Base-by-base conservation (phyloP, 805 yeast species). In the Wickerhamomyces subpelliculosus region DNA sequence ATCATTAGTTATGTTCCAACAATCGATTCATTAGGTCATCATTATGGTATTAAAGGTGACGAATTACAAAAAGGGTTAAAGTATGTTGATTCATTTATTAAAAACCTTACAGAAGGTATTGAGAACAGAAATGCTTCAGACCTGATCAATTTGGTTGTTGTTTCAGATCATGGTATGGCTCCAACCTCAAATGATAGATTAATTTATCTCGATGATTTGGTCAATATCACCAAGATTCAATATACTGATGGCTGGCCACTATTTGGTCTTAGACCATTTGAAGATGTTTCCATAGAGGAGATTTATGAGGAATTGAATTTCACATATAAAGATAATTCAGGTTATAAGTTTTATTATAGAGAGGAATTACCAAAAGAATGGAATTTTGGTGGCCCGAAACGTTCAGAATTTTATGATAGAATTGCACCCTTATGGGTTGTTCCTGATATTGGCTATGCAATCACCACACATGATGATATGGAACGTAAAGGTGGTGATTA, bases 151-250 rank as follows among this genome's bases (percentile, higher is more conserved):
- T 60, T 89, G 17, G 61, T 90, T 0, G 63, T 89, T 31, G 83
- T 89, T 4, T 84, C 95, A 32, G 96, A 89, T 57, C 96, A 88
- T 56, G 96, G 96, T 10, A 88, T 87, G 95, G 81, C 94, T 0
- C 90, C 95, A 7, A 83, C 95, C 2, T 72, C 85, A 1, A 73
- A 78, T 45, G 74, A 78, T 11, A 63, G 95, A 42, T 57, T 85
- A 10, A 61, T 88, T 2, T 76, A 75, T 44, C 58, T 89, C 43
- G 96, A 87, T 55, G 93, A 87, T 45, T 43, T 85, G 14, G 60
- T 86, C 10, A 78, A 77, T 49, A 50, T 57, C 2, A 47, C 51
- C 3, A 65, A 68, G 40, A 68, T 84, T 34, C 80, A 78, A 42
- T 78, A 80, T 49, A 61, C 70, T 23, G 88, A 82, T 51, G 95